Percentiles rank a stretch among this genome's conserved stretches.
Conservation (phyloP, 257 asterid genomes). For the Solanum clarkiae region DNA sequence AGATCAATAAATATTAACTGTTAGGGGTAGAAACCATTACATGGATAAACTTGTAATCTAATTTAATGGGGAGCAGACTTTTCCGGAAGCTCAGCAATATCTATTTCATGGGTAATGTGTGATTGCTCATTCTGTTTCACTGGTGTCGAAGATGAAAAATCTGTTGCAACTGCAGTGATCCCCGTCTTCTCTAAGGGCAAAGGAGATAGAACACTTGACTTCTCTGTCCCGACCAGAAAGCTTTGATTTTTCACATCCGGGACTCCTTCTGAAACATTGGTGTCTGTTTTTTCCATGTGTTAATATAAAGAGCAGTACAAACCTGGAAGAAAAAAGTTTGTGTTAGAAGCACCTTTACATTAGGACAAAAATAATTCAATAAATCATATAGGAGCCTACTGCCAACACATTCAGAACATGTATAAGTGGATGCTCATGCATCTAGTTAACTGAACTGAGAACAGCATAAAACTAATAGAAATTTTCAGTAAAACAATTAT, state of each 20-base stretch:
- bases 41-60: not conserved
- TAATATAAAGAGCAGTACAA: not conserved
- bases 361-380: not conserved
- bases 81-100: conserved; percentile 35
- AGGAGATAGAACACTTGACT: conserved; percentile 6
- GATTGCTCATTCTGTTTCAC: conserved; percentile 43
- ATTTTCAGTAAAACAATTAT: not conserved
- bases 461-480: not conserved
- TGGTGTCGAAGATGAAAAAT: conserved; percentile 51
- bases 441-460: not conserved
- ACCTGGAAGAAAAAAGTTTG: not conserved
- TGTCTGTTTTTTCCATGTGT: conserved; percentile 24
- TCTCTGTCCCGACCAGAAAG: not conserved
- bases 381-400: not conserved
- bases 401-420: not conserved
- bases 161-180: conserved; percentile 11
- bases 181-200: conserved; percentile 4
- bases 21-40: not conserved
- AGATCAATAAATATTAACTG: not conserved
- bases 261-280: not conserved
- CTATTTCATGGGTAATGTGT: conserved; percentile 18
- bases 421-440: not conserved
- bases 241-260: conserved; percentile 1
- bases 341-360: not conserved
- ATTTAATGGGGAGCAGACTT: conserved; percentile 27